A percentile compares a stretch with the other conserved stretches of the same genome.
phyloP scores from a whole-genome alignment of 345 rosid genomes.

The Aquilaria sinensis region DNA sequence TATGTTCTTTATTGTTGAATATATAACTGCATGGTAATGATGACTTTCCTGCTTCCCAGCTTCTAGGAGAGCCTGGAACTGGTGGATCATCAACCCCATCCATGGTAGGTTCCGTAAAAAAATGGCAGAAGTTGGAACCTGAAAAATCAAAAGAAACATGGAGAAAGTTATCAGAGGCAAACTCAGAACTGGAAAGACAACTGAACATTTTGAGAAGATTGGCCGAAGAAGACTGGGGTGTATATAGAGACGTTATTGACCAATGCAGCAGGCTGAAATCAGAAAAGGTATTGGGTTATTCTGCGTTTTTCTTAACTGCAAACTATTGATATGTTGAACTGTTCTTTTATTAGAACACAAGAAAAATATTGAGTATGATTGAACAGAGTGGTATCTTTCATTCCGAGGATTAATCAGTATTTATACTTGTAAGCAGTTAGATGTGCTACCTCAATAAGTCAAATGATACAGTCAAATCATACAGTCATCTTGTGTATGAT shows the following conservation, averaged over 20 bases:
- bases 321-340: too few species aligned
- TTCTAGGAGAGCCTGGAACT: slow-evolving; percentile 90
- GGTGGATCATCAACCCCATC: slow-evolving; percentile 99
- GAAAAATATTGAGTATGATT: too few species aligned
- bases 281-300: slow-evolving; percentile 48
- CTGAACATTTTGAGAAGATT: slow-evolving; percentile 56
- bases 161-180: slow-evolving; percentile 73
- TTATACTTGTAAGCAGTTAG: too few species aligned
- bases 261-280: slow-evolving; percentile 59
- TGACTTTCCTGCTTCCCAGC: slow-evolving; percentile 34
- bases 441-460: too few species aligned
- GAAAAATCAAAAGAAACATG: slow-evolving; percentile 68
- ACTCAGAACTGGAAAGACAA: slow-evolving; percentile 65
- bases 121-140: slow-evolving; percentile 90
- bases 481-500: too few species aligned
- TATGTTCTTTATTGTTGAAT: too few species aligned
- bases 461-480: too few species aligned
- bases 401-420: too few species aligned
- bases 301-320: too few species aligned
- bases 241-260: slow-evolving; percentile 50
- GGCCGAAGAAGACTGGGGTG: slow-evolving; percentile 70
- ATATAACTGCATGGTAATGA: too few species aligned
- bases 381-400: too few species aligned
- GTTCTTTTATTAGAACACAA: too few species aligned
- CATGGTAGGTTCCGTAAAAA: slow-evolving; percentile 96